Evolutionary conservation across 306 rosid genomes (phyloP), one percentile per base, ranked within the genome.

Genomic region (Senna tora): DNA sequence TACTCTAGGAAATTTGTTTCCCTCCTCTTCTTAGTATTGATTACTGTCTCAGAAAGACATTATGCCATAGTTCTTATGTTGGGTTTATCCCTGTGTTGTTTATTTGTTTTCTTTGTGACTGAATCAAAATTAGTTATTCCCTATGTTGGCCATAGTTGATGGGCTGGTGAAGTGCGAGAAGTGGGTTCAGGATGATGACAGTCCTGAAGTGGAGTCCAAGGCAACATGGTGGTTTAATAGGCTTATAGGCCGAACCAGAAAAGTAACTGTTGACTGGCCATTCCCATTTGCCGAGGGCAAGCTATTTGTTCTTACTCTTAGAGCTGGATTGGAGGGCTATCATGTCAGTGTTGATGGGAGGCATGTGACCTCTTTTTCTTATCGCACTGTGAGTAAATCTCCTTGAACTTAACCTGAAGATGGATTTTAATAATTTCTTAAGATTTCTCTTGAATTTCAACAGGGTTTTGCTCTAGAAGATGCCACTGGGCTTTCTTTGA

Each of bases 391-490:
- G 83, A 88, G 98, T 90, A 75, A 17, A 22, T 62, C 38, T 71
- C 36, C 75, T 75, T 20, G 50, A 69, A 73, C 28, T 16, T 64
- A 28, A 70, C 30, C 43, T 60, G 11, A 14, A 52, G 41, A 59
- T 51, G 50, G 49, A 69, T 69, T 39, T 66, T 71, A 41, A 50
- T 72, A 8, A 7, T 69, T 25, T 50, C 47, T 41, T 78, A 56
- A 67, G 20, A 19, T 59, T 58, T 59, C 42, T 30, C 58, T 9
- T 71, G 50, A 28, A 69, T 50, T n/a, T 81, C 7, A 2, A 42
- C 80, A 92, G 98, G 98, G 96, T 38, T 92, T 86, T 75, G 76
- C 98, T 56, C 92, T 92, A 68, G 98, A 92, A 79, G 98, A 92
- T 78, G 98, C 98, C 71, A 92, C 98, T 0, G 96, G 96, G 53